A percentile compares a stretch with the other conserved stretches of the same genome.
Conservation (phyloP, 2,329 filamentous ascomycete species). For the Xylariales sp. region DNA sequence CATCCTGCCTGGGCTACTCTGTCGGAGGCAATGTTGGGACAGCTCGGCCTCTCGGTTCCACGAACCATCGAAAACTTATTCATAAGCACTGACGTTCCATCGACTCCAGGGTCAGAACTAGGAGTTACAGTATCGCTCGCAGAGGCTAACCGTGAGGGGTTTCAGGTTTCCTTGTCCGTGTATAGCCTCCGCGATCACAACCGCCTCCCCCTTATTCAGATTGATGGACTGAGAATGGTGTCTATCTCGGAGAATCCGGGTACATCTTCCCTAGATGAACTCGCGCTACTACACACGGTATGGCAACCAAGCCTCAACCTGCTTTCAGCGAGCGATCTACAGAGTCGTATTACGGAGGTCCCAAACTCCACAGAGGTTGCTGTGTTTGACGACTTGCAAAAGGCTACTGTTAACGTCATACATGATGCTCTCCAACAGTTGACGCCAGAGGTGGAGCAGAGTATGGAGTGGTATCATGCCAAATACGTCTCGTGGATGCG, state of each 20-base stretch:
- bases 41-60: slow-evolving; percentile 4
- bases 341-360: not conserved
- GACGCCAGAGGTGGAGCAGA: slow-evolving; percentile 1
- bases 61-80: slow-evolving; percentile 1
- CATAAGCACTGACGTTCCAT: not conserved
- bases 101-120: slow-evolving; percentile 1
- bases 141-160: not conserved
- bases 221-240: slow-evolving; percentile 4
- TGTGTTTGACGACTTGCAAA: slow-evolving; percentile 4
- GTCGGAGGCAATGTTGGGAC: not conserved
- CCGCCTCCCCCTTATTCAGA: not conserved
- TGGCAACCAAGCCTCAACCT: slow-evolving; percentile 4
- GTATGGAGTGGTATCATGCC: slow-evolving; percentile 3
- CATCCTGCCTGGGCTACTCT: slow-evolving; percentile 4
- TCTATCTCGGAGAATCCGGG: not conserved
- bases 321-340: not conserved
- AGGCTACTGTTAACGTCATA: slow-evolving; percentile 6
- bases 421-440: slow-evolving; percentile 3
- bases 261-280: not conserved
- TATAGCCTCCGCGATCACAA: not conserved
- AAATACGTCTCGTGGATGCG: slow-evolving; percentile 5
- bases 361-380: not conserved
- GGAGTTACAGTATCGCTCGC: not conserved
- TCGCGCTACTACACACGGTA: not conserved
- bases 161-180: slow-evolving; percentile 1